A percentile compares a stretch with the other conserved stretches of the same genome.
Evolutionary conservation across 2,329 filamentous ascomycete genomes (phyloP).

Genomic region (Elsinoe australis): DNA sequence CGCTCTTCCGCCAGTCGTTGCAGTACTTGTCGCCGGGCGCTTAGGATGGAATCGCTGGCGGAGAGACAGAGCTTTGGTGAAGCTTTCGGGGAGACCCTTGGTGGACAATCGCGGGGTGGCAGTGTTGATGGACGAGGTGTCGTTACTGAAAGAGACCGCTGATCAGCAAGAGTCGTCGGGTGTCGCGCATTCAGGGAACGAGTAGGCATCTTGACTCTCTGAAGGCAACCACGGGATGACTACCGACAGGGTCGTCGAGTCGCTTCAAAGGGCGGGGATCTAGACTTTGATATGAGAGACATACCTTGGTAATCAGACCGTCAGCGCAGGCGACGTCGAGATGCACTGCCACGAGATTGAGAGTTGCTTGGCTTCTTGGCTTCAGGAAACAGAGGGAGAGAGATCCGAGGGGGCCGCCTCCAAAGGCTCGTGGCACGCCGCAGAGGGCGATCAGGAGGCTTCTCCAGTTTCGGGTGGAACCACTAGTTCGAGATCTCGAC

Average conservation of each 20-base stretch:
- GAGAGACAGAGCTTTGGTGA: not conserved
- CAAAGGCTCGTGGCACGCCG: too few relatives aligned
- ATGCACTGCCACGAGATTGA: too few relatives aligned
- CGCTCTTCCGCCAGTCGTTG: not conserved
- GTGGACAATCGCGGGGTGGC: slow-evolving; percentile 9
- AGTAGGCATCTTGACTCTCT: slow-evolving; percentile 1
- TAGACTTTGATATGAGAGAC: slow-evolving; percentile 5
- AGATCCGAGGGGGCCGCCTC: not conserved
- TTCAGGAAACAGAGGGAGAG: too few relatives aligned
- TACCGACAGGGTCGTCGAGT: not conserved
- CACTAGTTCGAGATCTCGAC: too few relatives aligned
- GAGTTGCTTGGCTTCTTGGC: slow-evolving; percentile 6
- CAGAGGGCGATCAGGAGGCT: too few relatives aligned
- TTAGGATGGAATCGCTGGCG: not conserved
- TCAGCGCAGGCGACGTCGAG: not conserved
- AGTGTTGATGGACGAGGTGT: slow-evolving; percentile 3
- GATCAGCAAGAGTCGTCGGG: slow-evolving; percentile 14
- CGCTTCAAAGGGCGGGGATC: slow-evolving; percentile 3
- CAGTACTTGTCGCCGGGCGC: not conserved
- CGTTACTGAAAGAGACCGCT: not conserved
- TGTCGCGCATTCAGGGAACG: slow-evolving; percentile 2
- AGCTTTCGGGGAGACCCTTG: not conserved
- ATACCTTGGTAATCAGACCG: slow-evolving; percentile 6
- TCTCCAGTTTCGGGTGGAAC: too few relatives aligned
- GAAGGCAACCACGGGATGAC: slow-evolving; percentile 1